Evolutionary conservation across 768 basidiomycete genomes (phyloP), one percentile per base, ranked within the genome.

Genomic region (Lyophyllum semitale): DNA sequence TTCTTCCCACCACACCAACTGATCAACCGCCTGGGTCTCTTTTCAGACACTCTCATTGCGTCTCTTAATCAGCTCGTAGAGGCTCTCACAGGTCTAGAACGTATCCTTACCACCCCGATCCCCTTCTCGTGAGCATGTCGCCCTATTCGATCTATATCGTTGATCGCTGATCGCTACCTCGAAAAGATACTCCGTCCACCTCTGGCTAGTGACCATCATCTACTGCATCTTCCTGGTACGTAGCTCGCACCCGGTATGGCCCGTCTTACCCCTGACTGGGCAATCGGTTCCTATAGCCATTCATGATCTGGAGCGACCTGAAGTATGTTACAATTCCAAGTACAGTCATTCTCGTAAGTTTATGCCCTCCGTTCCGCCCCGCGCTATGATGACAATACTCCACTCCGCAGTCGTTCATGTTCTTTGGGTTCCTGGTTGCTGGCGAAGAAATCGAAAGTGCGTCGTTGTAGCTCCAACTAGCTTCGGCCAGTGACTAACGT

Each of bases 401-500:
- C 43, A 35, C 30, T 33, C n/a, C n/a, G n/a, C 17, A 87, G 81
- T 77, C 77, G 61, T 88, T 89, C 67, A 76, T 87, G 53, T 89
- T 87, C 75, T 88, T 87, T 64, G 87, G 87, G 8, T 89, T 88
- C 72, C 67, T 89, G 55, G 85, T 84, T 45, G 85, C 86, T 26
- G 87, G 87, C 41, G 86, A 88, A 68, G 87, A 88, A 69, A 88
- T 89, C 53, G 86, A 88, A 69, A 87, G 86, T 87, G 56, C 48
- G 20, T 48, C 35, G n/a, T 23, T 49, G 35, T 48, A 46, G 26
- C 5, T n/a, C 26, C 44, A 27, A 17, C 26, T 17, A 8, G 5
- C 17, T n/a, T 8, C 25, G 12, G 15, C 11, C 17, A 27, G 8
- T 47, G 26, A 48, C 48, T n/a, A 7, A 51, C 17, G 15, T 50